These are phyloP conservation scores for Boletales sp. DNA, from an alignment of 768 basidiomycete species.

Conservation along the genomic window DNA sequence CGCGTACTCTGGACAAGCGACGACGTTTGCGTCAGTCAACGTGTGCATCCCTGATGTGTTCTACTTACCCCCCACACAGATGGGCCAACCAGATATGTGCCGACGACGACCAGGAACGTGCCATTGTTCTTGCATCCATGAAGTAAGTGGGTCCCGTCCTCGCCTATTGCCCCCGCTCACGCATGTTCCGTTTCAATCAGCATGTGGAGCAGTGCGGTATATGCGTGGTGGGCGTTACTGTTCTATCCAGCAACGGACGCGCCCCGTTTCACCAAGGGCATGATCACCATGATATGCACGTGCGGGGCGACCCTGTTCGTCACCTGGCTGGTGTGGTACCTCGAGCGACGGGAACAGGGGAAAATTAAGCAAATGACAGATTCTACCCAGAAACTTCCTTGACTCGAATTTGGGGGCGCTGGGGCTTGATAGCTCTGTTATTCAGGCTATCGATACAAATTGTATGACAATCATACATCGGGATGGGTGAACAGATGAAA, in stretches of 20 bases:
- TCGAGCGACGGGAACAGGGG: constrained; percentile 40
- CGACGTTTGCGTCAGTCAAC: constrained; percentile 60
- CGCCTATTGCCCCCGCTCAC: background rate
- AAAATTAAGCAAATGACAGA: background rate
- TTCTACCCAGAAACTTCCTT: too few species aligned
- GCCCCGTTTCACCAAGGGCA: constrained; percentile 62
- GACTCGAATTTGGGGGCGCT: background rate
- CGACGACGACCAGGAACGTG: constrained; percentile 67
- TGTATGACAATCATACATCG: constrained; percentile 2
- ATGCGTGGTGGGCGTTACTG: constrained; percentile 68
- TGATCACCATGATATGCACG: constrained; percentile 64
- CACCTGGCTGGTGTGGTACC: constrained; percentile 54
- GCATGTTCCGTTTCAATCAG: constrained; percentile 24
- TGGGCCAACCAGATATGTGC: constrained; percentile 81
- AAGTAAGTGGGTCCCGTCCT: constrained; percentile 41
- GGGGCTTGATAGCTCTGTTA: background rate
- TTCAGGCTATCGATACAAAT: constrained; percentile 13
- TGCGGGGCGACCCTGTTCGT: constrained; percentile 52
- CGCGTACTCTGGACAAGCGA: constrained; percentile 72
- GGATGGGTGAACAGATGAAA: background rate
- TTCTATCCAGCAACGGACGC: constrained; percentile 75
- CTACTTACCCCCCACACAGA: constrained; percentile 27
- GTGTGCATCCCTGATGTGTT: background rate
- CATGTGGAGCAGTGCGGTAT: constrained; percentile 68
- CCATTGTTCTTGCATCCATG: constrained; percentile 71